Base-by-base conservation (phyloP, 805 yeast species). In the Saccharomycopsis vini region DNA sequence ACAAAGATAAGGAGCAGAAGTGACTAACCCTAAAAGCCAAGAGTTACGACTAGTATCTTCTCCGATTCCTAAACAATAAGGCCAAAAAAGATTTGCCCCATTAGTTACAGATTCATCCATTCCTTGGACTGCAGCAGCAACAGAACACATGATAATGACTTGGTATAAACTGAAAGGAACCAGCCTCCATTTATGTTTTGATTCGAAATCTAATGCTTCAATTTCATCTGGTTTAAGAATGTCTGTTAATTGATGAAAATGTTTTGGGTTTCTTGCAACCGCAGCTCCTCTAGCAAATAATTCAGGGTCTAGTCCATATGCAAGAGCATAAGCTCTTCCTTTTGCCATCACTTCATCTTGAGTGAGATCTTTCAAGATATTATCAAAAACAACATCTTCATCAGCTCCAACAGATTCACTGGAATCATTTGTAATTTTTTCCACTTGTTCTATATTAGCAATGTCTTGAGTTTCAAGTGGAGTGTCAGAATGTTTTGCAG, bases 111-210 rank as follows among this genome's bases (percentile, higher is more conserved):
- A 67, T 59, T 81, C 86, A 61, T 81, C 88, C 79, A 81, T 80
- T 59, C 89, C 88, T 59, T 80, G 87, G 33, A 80, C 81, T 18
- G 83, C 83, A 18, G 88, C 89, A 42, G 84, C 81, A 74, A 80
- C 70, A 1, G 87, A 79, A n/a, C 81, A 77, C 51, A 79, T 71
- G 12, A 77, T 69, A 43, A 81, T 75, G 44, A 80, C 73, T 47
- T 66, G 74, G 49, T 72, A 58, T 52, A 81, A 63, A 46, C 69
- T 74, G 7, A 54, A 50, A 19, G 64, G 64, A 47, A 63, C 57
- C 10, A 54, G 50, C 32, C 58, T 59, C 75, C 71, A 74, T 15
- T 71, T 72, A 36, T 67, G 70, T 24, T 66, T 59, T 21, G 54
- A 54, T 47, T 72, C 88, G 40, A 59, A 58, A 50, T 71, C 58